phyloP scores from a whole-genome alignment of 768 basidiomycete species.

The Rubroboletus satanas region DNA sequence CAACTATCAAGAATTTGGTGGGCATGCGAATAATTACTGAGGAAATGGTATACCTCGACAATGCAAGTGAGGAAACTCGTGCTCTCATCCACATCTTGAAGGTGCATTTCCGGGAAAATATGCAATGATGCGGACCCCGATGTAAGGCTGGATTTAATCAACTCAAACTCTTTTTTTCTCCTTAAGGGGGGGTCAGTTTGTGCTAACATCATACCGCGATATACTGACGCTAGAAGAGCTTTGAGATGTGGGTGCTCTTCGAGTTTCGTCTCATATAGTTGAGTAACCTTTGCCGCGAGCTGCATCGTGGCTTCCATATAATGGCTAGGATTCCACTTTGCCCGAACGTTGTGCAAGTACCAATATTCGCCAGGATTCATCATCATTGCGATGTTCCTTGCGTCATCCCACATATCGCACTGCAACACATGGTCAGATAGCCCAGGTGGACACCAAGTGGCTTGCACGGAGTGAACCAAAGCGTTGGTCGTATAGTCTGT shows the following conservation, averaged over 20 bases:
- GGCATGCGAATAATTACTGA: neutral
- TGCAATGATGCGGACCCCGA: slow-evolving; percentile 25
- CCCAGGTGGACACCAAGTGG: slow-evolving; percentile 45
- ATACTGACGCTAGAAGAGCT: slow-evolving; percentile 50
- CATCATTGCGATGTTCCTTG: slow-evolving; percentile 36
- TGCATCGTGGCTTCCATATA: slow-evolving; percentile 53
- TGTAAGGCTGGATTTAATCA: slow-evolving; percentile 18
- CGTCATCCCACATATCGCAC: slow-evolving; percentile 58
- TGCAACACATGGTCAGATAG: slow-evolving; percentile 46
- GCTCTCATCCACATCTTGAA: slow-evolving; percentile 44
- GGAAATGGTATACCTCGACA: slow-evolving; percentile 46
- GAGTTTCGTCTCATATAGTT: slow-evolving; percentile 40
- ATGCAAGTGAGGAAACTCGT: slow-evolving; percentile 49
- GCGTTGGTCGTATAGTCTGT: slow-evolving; percentile 61
- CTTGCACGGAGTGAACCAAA: slow-evolving; percentile 30
- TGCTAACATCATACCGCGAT: neutral
- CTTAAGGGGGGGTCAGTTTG: slow-evolving; percentile 30
- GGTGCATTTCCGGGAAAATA: slow-evolving; percentile 41
- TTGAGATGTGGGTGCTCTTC: slow-evolving; percentile 38
- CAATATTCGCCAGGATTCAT: slow-evolving; percentile 53
- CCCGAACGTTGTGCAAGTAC: slow-evolving; percentile 49
- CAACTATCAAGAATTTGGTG: slow-evolving; percentile 35
- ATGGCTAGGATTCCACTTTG: slow-evolving; percentile 36
- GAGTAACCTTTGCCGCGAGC: slow-evolving; percentile 39
- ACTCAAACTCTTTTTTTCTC: slow-evolving; percentile 43